Percentiles rank a stretch among this genome's conserved stretches.
phyloP scores from a whole-genome alignment of 202 grass and related monocot species.

The Musa balbisiana region DNA sequence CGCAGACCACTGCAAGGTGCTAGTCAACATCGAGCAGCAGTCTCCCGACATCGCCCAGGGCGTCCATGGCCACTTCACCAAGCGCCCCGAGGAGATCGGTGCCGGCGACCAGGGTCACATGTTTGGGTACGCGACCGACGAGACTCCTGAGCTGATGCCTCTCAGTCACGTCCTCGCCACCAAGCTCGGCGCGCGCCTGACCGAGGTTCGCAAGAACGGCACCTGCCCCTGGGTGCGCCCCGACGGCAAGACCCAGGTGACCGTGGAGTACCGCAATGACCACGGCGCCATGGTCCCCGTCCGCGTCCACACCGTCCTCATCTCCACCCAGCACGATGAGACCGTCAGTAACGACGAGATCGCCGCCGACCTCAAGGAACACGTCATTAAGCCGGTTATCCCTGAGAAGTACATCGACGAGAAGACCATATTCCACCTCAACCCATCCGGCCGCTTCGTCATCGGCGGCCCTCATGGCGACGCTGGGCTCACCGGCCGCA shows the following conservation, averaged over 20 bases:
- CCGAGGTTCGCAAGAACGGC: constrained; percentile 87
- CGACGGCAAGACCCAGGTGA: constrained; percentile 91
- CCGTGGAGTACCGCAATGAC: constrained; percentile 70
- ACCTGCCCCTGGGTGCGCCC: constrained; percentile 81
- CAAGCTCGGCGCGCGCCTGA: constrained; percentile 76
- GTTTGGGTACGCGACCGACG: constrained; percentile 90
- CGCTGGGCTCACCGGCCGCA: neutral
- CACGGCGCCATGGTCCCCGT: constrained; percentile 80
- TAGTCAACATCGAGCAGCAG: constrained; percentile 98
- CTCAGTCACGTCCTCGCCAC: constrained; percentile 91
- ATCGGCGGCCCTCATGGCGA: neutral
- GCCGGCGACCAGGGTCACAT: constrained; percentile 93
- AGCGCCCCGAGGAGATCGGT: constrained; percentile 82
- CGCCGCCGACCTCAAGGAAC: constrained; percentile 84
- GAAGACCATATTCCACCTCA: neutral
- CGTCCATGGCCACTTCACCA: constrained; percentile 91
- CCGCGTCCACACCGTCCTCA: constrained; percentile 93
- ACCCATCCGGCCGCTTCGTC: neutral
- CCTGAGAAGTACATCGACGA: constrained; percentile 20
- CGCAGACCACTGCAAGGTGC: constrained; percentile 76
- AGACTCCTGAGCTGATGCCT: constrained; percentile 92
- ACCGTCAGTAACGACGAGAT: constrained; percentile 94
- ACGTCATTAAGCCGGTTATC: constrained; percentile 89
- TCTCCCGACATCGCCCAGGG: constrained; percentile 96
- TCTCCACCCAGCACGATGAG: constrained; percentile 95